Base-by-base conservation (phyloP, 176 grass and related monocot species). In the sorghum (Sorghum bicolor) region DNA sequence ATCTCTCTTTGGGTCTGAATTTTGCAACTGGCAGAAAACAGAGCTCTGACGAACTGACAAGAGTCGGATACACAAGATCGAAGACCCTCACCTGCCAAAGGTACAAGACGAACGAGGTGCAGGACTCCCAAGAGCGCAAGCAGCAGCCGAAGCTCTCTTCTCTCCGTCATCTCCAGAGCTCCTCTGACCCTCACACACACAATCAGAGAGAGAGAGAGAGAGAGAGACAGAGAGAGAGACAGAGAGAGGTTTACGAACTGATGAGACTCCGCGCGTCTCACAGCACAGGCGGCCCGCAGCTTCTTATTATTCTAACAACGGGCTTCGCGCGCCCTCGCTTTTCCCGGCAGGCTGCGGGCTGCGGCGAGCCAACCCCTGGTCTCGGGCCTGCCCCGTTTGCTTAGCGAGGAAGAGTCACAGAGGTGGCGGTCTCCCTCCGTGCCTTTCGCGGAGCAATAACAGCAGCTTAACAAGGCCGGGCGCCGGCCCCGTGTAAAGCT, bases 391-490 rank as follows among this genome's bases (percentile, higher is more conserved):
- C 0, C 19, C 17, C 9, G 37, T n/a, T 89, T 80, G 69, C 84
- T 90, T 90, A 90, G 84, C 84, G 84, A 83, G 88, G 80, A 85
- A 58, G 84, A 28, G 4, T 0, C 4, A 25, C 37, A 70, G 22
- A 38, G 68, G 5, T 52, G 48, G 67, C 33, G 60, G 43, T 30
- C 55, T 20, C 76, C n/a, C 40, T 14, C 16, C n/a, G 53, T 72
- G 47, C 20, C 76, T 82, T 44, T 64, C 10, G 53, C 36, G 22
- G 50, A 70, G 58, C 37, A 60, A 73, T 78, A 60, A 20, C 57
- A 31, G 20, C 29, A 20, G 2, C 22, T 58, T 57, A 57, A 57
- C 72, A 75, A 65, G 31, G 31, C 63, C 53, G 53, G n/a, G n/a
- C n/a, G n/a, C n/a, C n/a, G n/a, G n/a, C n/a, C n/a, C n/a, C 4